Percentiles rank a stretch among this genome's conserved stretches.
These are phyloP conservation scores for Nasturtium officinale DNA, from an alignment of 345 rosid genomes.

Conservation along the genomic window DNA sequence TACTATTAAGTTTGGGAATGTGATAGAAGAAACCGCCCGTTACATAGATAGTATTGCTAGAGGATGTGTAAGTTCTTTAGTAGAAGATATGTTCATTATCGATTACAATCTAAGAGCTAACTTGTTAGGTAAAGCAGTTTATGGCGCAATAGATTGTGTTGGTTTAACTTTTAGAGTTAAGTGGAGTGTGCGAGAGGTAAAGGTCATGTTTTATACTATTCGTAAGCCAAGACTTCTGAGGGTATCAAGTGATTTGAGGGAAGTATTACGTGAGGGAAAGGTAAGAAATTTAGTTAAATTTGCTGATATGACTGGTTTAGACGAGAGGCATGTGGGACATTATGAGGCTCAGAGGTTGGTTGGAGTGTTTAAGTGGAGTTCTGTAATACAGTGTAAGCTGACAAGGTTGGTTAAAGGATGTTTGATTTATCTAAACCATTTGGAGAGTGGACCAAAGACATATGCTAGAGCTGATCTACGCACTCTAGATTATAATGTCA, in stretches of 20 bases:
- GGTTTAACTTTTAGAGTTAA: background rate
- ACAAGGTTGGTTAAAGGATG: slow-evolving; percentile 9
- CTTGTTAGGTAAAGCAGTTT: slow-evolving; percentile 18
- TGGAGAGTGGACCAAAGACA: slow-evolving; percentile 18
- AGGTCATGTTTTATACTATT: slow-evolving; percentile 3
- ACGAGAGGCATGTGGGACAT: background rate
- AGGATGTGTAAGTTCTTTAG: background rate
- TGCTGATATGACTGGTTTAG: slow-evolving; percentile 4
- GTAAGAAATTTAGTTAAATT: background rate
- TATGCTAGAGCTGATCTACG: background rate
- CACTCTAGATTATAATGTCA: slow-evolving; percentile 3
- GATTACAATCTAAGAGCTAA: background rate
- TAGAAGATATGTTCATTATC: background rate
- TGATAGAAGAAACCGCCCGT: background rate
- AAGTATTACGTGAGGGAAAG: background rate
- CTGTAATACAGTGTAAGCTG: background rate
- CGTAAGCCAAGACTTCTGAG: background rate
- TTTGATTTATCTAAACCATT: slow-evolving; percentile 8
- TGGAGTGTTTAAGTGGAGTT: background rate
- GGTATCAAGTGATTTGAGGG: background rate
- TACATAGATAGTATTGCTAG: background rate
- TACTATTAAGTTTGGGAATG: background rate
- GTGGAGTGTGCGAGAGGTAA: slow-evolving; percentile 3
- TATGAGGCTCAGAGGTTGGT: slow-evolving; percentile 14
- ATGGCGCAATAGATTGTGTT: background rate